Evolutionary conservation across 805 yeast genomes (phyloP), one percentile per base, ranked within the genome.

Genomic region (Kuraishia cidri): DNA sequence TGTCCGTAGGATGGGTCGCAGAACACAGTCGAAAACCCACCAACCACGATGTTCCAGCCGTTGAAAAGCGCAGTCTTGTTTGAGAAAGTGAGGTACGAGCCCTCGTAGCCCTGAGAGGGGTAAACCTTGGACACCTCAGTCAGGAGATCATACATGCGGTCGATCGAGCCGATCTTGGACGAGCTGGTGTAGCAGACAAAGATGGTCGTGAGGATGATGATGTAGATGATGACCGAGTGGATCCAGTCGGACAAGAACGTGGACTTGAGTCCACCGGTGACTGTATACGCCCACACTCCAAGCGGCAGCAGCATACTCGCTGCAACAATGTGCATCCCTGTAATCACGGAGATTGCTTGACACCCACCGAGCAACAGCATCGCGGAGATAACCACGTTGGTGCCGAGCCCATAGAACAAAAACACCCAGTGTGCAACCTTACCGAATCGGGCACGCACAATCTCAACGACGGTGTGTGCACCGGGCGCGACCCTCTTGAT

Each of bases 181-280:
- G 58, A 48, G 10, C 52, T 40, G 11, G 52, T 42, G 37, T 48
- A 58, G 8, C 52, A 43, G 14, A 43, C 47, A 35, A 45, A 53
- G 24, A 45, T 28, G 16, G 50, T 34, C 10, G 43, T 45, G 10
- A 46, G 36, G 10, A 66, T 46, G 14, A 66, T 53, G 16, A 58
- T 41, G 37, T 59, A 64, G 29, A 68, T 59, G 33, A 68, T 59
- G 20, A 64, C 66, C 0, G 72, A 64, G 44, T 68, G 74, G 30
- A 64, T 58, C 64, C 68, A 69, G 41, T 69, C 75, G 4, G 75
- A 63, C 24, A 69, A 48, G 39, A 69, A 68, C 3, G 76, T 69
- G 6, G 74, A 66, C 37, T 63, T 66, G 24, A 70, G 48, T 7
- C 75, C 76, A 29, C 75, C 75, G 24, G 64, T 54, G 6, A 63